Conservation (phyloP, 495 filamentous ascomycete genomes). For the Hapsidospora chrysogenum region DNA sequence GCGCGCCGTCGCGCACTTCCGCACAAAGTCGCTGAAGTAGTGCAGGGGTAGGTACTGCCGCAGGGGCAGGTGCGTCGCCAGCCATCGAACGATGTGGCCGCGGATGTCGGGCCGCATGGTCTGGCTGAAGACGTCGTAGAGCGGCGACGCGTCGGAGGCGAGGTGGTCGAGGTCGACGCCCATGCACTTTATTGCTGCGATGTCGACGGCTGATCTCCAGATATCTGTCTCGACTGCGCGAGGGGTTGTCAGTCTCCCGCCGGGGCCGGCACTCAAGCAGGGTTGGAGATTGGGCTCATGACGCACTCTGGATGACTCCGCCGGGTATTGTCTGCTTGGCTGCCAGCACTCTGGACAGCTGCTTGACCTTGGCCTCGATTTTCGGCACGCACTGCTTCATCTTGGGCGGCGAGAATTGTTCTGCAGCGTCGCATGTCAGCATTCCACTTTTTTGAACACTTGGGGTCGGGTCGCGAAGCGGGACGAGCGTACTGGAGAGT, state of each 20-base stretch:
- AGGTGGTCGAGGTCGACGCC: background rate
- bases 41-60: background rate
- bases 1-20: background rate
- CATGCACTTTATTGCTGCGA: background rate
- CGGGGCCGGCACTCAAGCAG: no score
- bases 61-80: background rate
- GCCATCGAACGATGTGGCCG: background rate
- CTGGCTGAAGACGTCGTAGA: background rate
- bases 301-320: background rate
- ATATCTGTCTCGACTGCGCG: background rate
- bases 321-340: background rate
- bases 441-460: background rate
- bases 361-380: slow-evolving; percentile 4
- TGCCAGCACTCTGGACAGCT: background rate
- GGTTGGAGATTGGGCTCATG: no score
- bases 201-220: slow-evolving; percentile 5
- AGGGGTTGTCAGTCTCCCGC: no score
- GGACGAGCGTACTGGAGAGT: background rate
- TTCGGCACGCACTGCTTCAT: slow-evolving; percentile 3
- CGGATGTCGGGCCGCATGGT: background rate
- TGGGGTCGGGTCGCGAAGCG: background rate
- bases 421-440: background rate
- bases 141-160: background rate
- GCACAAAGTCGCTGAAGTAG: background rate
- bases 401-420: background rate